These are phyloP conservation scores for Mortierella sp. DNA, from an alignment of 371 early-diverging fungal species.

Conservation along the genomic window DNA sequence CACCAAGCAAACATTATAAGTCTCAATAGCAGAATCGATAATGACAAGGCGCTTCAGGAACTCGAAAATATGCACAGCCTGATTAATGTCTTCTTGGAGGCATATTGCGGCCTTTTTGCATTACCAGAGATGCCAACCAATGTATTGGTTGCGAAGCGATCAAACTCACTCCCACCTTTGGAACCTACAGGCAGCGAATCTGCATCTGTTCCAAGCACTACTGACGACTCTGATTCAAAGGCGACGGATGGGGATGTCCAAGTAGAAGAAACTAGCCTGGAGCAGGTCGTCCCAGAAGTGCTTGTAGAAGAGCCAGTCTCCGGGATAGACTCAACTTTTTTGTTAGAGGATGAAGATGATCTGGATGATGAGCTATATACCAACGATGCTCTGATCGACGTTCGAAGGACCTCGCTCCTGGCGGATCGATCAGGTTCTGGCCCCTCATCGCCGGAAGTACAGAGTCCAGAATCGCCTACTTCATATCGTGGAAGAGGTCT, in stretches of 20 bases:
- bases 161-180: constrained; percentile 35
- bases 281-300: constrained; percentile 15
- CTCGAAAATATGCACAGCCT: constrained; percentile 27
- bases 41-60: constrained; percentile 42
- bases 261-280: constrained; percentile 3
- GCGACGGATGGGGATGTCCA: not conserved
- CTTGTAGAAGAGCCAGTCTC: constrained; percentile 14
- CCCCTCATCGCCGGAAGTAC: not conserved
- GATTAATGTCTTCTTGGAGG: constrained; percentile 16
- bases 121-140: constrained; percentile 57
- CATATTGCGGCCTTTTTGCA: constrained; percentile 34
- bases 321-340: constrained; percentile 56
- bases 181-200: constrained; percentile 4
- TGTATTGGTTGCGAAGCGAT: constrained; percentile 21
- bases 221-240: not conserved
- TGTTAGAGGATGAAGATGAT: constrained; percentile 69
- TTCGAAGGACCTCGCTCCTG: constrained; percentile 25
- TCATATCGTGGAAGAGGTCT: constrained; percentile 24
- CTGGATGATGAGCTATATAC: constrained; percentile 49
- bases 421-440: constrained; percentile 2
- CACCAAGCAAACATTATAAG: constrained; percentile 33
- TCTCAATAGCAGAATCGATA: constrained; percentile 25
- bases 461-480: constrained; percentile 3
- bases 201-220: not conserved
- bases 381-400: constrained; percentile 42